Percentiles rank a stretch among this genome's conserved stretches.
These are phyloP conservation scores for Colletotrichum euphorbiae DNA, from an alignment of 2,329 filamentous ascomycete species.

Conservation along the genomic window DNA sequence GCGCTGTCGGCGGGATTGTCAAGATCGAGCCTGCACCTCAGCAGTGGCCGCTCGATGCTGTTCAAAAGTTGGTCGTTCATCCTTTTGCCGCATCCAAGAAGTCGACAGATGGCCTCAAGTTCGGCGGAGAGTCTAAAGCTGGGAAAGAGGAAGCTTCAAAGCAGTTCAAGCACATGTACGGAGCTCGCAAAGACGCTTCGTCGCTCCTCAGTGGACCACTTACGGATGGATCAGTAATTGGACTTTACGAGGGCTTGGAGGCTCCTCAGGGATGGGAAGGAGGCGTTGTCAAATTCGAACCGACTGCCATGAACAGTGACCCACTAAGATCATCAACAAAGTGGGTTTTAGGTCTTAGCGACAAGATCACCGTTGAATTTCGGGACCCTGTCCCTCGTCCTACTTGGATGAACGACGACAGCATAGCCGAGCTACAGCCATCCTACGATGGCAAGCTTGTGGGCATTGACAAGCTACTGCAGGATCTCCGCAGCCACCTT, in stretches of 20 bases:
- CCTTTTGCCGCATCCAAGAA: constrained; percentile 77
- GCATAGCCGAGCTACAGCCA: constrained; percentile 66
- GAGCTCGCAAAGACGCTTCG: constrained; percentile 46
- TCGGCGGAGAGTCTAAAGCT: constrained; percentile 87
- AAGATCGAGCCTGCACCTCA: constrained; percentile 86
- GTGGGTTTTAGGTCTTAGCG: constrained; percentile 85
- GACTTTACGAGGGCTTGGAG: constrained; percentile 64
- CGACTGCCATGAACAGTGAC: constrained; percentile 53
- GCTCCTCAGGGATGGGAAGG: constrained; percentile 79
- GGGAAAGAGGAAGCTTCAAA: constrained; percentile 83
- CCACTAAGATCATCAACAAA: constrained; percentile 31
- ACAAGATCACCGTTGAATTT: constrained; percentile 79
- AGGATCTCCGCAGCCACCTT: constrained; percentile 79
- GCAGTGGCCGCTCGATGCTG: constrained; percentile 73
- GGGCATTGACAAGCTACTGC: constrained; percentile 83
- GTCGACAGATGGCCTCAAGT: constrained; percentile 76
- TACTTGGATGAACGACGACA: constrained; percentile 60
- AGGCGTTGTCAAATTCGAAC: constrained; percentile 84
- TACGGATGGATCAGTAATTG: constrained; percentile 88
- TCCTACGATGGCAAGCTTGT: constrained; percentile 74
- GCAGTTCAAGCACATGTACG: constrained; percentile 79
- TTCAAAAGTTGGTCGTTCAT: constrained; percentile 78
- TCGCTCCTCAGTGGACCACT: constrained; percentile 81
- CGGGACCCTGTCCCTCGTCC: constrained; percentile 79
- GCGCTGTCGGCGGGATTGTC: constrained; percentile 86